Evolutionary conservation across 2,329 filamentous ascomycete species (phyloP), one percentile per base, ranked within the genome.

Genomic region (Ophiostoma angusticollis): DNA sequence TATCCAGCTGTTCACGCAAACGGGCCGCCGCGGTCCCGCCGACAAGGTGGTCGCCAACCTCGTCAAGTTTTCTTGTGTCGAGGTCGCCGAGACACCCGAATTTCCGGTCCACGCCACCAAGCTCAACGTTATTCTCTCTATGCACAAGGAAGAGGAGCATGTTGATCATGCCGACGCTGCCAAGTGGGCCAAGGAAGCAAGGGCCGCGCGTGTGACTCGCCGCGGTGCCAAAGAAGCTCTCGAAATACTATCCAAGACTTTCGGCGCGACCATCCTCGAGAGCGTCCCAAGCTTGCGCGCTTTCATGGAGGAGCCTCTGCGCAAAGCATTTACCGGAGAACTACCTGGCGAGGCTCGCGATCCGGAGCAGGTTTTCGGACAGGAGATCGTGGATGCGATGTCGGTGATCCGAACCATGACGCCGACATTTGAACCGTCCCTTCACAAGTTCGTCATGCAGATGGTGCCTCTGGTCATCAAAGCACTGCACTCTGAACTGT

Each of bases 21-120:
- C 77, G 40, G 81, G 84, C 28, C 82, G 89, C 45, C 74, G 79
- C 41, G 85, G 80, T 13, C 85, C 93, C 11, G 87, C 91, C 13
- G 87, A 95, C 57, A 98, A 98, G 62, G 83, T 98, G 12, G 87
- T 96, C 21, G 79, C 84, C 33, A 98, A 98, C 54, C 61, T 98
- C 37, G 84, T 93, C 62, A 96, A 95, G 54, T 98, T 95, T 60
- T 94, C 86, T 47, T 98, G 91, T 54, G 85, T 95, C 52, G 91
- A 98, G 56, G 93, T 93, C 1, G 89, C 91, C 0, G 93, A 98
- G 58, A 98, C 93, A 0, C 91, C 91, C 0, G 91, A 96, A 53
- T 96, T 96, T 56, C 76, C 80, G 5, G 79, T 83, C 21, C 91
- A 96, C 52, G 82, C 81, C 2, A 58, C 67, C 31, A 80, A 93